Evolutionary conservation across 2,329 filamentous ascomycete genomes (phyloP).

Genomic region (Fulvia fulva): DNA sequence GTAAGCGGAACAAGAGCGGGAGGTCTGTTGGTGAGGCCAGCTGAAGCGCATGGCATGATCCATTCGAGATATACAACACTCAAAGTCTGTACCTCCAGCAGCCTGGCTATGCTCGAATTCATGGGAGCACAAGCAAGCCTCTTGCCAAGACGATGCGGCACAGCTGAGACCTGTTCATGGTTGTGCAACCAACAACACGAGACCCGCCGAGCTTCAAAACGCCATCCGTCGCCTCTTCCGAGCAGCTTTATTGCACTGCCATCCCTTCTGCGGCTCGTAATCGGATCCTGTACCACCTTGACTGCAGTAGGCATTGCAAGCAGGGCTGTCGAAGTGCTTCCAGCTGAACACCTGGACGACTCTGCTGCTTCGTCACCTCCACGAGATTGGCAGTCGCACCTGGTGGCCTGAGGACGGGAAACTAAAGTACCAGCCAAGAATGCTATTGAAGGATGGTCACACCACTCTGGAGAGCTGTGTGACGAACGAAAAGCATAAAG

Average conservation of each 20-base stretch:
- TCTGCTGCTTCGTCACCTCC: too few relatives aligned
- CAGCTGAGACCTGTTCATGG: background rate
- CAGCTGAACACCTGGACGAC: too few relatives aligned
- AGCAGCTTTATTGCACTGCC: background rate
- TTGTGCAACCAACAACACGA: background rate
- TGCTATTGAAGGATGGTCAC: too few relatives aligned
- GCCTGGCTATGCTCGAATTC: background rate
- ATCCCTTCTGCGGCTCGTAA: background rate
- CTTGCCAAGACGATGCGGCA: background rate
- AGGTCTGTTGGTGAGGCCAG: slow-evolving; percentile 3
- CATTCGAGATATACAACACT: background rate
- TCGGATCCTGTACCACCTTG: background rate
- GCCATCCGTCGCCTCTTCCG: background rate
- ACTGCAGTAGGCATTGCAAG: background rate
- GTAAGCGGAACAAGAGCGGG: slow-evolving; percentile 2
- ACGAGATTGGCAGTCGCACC: too few relatives aligned
- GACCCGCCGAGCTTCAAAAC: background rate
- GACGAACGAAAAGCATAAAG: too few relatives aligned
- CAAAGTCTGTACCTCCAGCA: background rate
- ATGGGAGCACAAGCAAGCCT: background rate
- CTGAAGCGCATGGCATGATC: background rate
- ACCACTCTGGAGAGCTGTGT: too few relatives aligned
- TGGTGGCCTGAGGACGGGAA: too few relatives aligned
- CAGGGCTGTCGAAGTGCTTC: background rate
- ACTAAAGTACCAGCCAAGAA: too few relatives aligned